These are phyloP conservation scores for Scheffersomyces amazonensis DNA, from an alignment of 805 yeast genomes.

Conservation along the genomic window DNA sequence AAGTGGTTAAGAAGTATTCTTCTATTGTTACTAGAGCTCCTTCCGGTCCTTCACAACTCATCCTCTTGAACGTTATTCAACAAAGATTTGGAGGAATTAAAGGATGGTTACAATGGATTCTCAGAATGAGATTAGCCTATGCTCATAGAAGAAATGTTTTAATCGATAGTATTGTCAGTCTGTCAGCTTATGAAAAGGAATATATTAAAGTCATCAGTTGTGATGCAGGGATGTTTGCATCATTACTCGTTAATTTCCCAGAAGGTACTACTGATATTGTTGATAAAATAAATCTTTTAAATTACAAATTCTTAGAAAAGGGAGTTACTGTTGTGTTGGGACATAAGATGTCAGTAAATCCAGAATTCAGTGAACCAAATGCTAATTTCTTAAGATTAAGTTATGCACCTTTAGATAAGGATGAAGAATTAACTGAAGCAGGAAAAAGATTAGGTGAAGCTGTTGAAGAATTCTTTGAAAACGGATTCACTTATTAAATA, in stretches of 20 bases:
- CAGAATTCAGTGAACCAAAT: constrained; percentile 37
- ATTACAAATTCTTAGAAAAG: constrained; percentile 37
- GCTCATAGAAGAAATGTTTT: constrained; percentile 41
- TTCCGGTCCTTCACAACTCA: constrained; percentile 55
- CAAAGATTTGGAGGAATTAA: constrained; percentile 35
- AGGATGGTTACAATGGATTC: constrained; percentile 49
- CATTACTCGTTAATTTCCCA: constrained; percentile 40
- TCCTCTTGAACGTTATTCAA: constrained; percentile 48
- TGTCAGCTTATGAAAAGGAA: constrained; percentile 41
- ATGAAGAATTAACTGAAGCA: constrained; percentile 49
- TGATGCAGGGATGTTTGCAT: constrained; percentile 62
- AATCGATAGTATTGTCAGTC: constrained; percentile 26
- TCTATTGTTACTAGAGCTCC: constrained; percentile 52
- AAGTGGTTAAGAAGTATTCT: constrained; percentile 38
- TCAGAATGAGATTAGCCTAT: constrained; percentile 45
- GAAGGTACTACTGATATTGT: constrained; percentile 31
- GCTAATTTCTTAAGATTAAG: constrained; percentile 59
- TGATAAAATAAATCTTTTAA: constrained; percentile 41
- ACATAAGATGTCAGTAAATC: constrained; percentile 52
- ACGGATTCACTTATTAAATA: constrained; percentile 23
- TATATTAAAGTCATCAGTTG: constrained; percentile 47
- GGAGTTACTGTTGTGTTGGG: constrained; percentile 62
- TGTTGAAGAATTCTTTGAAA: constrained; percentile 41
- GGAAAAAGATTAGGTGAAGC: constrained; percentile 50
- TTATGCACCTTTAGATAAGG: constrained; percentile 49